These are phyloP conservation scores for Calonectria pseudoreteaudii DNA, from an alignment of 2,329 filamentous ascomycete species.

Conservation along the genomic window DNA sequence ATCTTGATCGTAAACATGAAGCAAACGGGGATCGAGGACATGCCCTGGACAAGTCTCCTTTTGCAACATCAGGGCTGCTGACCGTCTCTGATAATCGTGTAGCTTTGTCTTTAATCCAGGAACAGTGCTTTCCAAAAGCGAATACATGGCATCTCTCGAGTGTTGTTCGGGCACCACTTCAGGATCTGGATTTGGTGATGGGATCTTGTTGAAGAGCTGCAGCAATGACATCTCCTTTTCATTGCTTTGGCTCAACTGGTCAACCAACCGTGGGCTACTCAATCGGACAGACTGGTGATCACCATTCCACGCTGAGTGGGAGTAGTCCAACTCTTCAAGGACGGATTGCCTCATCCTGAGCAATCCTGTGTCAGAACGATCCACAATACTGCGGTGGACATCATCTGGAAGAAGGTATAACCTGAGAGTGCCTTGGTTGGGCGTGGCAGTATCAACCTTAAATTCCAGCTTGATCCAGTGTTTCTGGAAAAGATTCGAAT, in stretches of 20 bases:
- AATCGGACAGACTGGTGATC: conserved; percentile 10
- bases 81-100: conserved; percentile 83
- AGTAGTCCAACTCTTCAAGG: conserved; percentile 67
- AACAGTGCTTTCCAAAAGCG: conserved; percentile 65
- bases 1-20: conserved; percentile 68
- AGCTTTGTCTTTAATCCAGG: conserved; percentile 73
- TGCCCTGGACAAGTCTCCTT: conserved; percentile 76
- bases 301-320: conserved; percentile 67
- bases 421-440: conserved; percentile 53
- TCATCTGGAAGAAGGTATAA: conserved; percentile 77
- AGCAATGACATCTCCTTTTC: conserved; percentile 64
- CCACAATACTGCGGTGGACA: conserved; percentile 64
- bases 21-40: conserved; percentile 80
- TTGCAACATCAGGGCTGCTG: conserved; percentile 86
- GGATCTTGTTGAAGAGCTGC: conserved; percentile 78
- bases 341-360: conserved; percentile 60
- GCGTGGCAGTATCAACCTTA: conserved; percentile 32
- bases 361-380: conserved; percentile 59
- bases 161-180: conserved; percentile 61
- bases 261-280: conserved; percentile 18
- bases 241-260: conserved; percentile 40
- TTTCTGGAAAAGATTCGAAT: conserved; percentile 47
- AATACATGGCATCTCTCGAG: conserved; percentile 64
- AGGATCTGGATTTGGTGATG: conserved; percentile 73
- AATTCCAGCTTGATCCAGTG: conserved; percentile 61